Base-by-base conservation (phyloP, 2,329 filamentous ascomycete genomes). In the Colletotrichum theobromicola region DNA sequence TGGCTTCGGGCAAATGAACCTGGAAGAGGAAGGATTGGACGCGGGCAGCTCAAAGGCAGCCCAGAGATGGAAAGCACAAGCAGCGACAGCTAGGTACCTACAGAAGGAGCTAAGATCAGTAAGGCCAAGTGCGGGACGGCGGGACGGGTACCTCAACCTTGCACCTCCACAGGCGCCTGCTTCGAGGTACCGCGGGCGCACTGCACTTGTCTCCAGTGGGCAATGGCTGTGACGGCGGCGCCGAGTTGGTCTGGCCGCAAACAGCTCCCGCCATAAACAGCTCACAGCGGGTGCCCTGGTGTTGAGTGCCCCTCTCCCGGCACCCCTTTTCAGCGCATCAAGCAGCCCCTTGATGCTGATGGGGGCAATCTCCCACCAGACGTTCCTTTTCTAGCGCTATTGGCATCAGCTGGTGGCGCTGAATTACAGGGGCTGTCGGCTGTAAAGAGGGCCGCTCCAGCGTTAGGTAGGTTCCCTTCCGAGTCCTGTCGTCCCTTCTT, bases 31-130 rank as follows among this genome's bases (percentile, higher is more conserved):
- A 46, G 37, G 37, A 46, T n/a, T 46, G 57, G 70, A 68, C 34
- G 70, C 24, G n/a, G 64, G 63, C 24, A 60, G 35, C 60, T 67
- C 28, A 66, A 67, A 30, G 37, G 32, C 63, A 37, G 32, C 34
- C 37, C 50, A 68, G n/a, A 24, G 55, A n/a, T 37, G 34, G 32
- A 42, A 42, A 42, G 37, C 37, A 42, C 37, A 42, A 42, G 37
- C 37, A 42, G 37, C 37, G 37, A 46, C 18, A 42, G 37, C 18
- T 9, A 46, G 30, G 30, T 30, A 2, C 30, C 30, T 30, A 30
- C 37, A n/a, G 42, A 37, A 42, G 53, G 53, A 50, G 66, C 66
- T 68, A 68, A 68, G n/a, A 68, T 68, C 53, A 68, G 55, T 55
- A 35, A 57, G 64, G 64, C 37, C 50, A 67, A 67, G 64, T 58